Evolutionary conservation across 495 filamentous ascomycete genomes (phyloP).

Genomic region (Evansstolkia leycettana): DNA sequence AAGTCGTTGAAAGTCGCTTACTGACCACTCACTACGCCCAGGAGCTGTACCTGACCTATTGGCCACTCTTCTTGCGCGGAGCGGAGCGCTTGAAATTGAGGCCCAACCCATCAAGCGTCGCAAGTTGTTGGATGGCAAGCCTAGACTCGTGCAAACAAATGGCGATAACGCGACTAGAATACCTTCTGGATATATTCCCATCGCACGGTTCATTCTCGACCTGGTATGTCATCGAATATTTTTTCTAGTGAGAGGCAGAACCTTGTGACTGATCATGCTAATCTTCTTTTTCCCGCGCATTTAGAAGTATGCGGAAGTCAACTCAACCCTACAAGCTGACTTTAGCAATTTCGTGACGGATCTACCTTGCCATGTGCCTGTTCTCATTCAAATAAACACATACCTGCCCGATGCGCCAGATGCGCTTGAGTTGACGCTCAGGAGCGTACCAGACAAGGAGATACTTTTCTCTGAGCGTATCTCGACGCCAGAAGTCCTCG

Average conservation of each 20-base stretch:
- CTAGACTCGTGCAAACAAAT: conserved; percentile 9
- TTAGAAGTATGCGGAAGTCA: conserved; percentile 10
- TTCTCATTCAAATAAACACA: conserved; percentile 7
- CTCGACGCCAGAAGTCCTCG: conserved; percentile 7
- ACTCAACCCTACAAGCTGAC: too few species aligned
- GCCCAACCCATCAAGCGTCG: conserved; percentile 23
- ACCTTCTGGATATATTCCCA: conserved; percentile 24
- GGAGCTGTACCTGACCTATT: conserved; percentile 15
- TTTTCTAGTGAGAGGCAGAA: neutral
- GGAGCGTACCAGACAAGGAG: conserved; percentile 3
- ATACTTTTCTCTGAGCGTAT: conserved; percentile 10
- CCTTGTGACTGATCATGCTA: neutral
- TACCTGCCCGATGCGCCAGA: conserved; percentile 1
- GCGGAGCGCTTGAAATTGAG: conserved; percentile 4
- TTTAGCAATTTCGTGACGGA: neutral
- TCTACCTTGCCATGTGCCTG: conserved; percentile 7
- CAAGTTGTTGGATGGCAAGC: conserved; percentile 12
- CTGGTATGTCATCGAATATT: conserved; percentile 15
- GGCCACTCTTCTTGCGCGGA: conserved; percentile 10
- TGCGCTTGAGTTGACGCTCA: conserved; percentile 10
- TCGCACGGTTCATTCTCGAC: conserved; percentile 20
- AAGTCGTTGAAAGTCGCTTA: neutral
- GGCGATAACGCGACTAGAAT: conserved; percentile 11
- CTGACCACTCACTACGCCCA: conserved; percentile 6
- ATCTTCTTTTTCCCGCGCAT: neutral